Evolutionary conservation across 129 eudicot genomes (phyloP).

Genomic region (Smallanthus sonchifolius): DNA sequence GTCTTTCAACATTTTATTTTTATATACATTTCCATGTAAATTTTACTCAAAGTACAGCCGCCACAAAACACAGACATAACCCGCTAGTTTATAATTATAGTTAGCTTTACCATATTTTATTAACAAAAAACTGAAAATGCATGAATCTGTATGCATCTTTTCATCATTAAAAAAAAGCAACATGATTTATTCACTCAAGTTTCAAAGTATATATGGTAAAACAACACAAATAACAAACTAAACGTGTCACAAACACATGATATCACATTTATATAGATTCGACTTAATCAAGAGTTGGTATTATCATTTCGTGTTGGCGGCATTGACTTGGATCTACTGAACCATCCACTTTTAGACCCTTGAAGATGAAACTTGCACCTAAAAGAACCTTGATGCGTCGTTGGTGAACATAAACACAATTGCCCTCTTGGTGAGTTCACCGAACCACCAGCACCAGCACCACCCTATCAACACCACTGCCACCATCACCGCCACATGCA

Average conservation of each 20-base stretch:
- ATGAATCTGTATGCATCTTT: no score
- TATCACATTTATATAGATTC: conserved; percentile 28
- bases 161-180: not conserved
- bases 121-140: no score
- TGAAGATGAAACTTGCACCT: conserved; percentile 72
- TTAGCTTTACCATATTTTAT: no score
- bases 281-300: conserved; percentile 37
- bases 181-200: not conserved
- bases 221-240: not conserved
- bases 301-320: conserved; percentile 29
- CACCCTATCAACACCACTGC: not conserved
- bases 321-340: conserved; percentile 65
- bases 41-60: no score
- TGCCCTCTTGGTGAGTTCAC: conserved; percentile 48
- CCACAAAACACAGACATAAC: no score
- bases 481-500: not conserved
- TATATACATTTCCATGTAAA: no score
- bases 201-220: not conserved
- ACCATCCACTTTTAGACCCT: conserved; percentile 23
- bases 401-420: conserved; percentile 69
- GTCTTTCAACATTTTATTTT: no score
- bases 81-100: no score
- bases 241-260: conserved; percentile 3
- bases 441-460: not conserved
- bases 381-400: conserved; percentile 73